These are phyloP conservation scores for Phaeosphaeriaceae sp. DNA, from an alignment of 2,329 filamentous ascomycete species.

Conservation along the genomic window DNA sequence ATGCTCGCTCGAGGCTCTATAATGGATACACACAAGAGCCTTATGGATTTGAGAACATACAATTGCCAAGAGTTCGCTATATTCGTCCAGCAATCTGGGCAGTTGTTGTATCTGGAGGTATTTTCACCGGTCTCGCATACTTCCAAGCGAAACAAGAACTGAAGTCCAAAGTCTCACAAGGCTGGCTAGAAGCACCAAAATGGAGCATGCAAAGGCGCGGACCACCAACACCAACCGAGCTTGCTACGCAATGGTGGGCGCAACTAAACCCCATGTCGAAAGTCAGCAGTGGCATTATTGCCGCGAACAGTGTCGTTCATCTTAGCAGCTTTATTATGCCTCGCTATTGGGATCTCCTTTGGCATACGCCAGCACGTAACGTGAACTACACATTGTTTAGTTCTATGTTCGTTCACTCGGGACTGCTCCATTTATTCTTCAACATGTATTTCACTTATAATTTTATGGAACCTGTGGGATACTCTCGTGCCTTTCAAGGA, in stretches of 20 bases:
- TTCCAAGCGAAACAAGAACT: slow-evolving; percentile 36
- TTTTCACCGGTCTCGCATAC: slow-evolving; percentile 37
- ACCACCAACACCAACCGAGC: slow-evolving; percentile 35
- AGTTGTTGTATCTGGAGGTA: slow-evolving; percentile 31
- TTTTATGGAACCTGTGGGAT: slow-evolving; percentile 38
- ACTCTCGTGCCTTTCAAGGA: slow-evolving; percentile 38
- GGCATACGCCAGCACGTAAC: slow-evolving; percentile 40
- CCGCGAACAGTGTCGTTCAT: slow-evolving; percentile 34
- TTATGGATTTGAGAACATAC: slow-evolving; percentile 1
- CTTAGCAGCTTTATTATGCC: slow-evolving; percentile 30
- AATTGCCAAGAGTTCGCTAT: slow-evolving; percentile 26
- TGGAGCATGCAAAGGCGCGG: slow-evolving; percentile 18
- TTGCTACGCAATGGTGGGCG: slow-evolving; percentile 33
- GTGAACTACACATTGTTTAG: slow-evolving; percentile 40
- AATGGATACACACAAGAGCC: background rate
- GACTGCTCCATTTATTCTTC: slow-evolving; percentile 25
- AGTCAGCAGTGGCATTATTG: slow-evolving; percentile 37
- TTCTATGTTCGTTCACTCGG: slow-evolving; percentile 33
- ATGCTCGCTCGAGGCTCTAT: too few species aligned
- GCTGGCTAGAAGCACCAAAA: slow-evolving; percentile 25
- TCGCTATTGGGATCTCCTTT: slow-evolving; percentile 31
- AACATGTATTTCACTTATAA: slow-evolving; percentile 42
- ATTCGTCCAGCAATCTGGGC: slow-evolving; percentile 40
- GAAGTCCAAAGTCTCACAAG: slow-evolving; percentile 18
- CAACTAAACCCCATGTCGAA: slow-evolving; percentile 34